These are phyloP conservation scores for Neurospora sp. DNA, from an alignment of 495 filamentous ascomycete species.

Conservation along the genomic window DNA sequence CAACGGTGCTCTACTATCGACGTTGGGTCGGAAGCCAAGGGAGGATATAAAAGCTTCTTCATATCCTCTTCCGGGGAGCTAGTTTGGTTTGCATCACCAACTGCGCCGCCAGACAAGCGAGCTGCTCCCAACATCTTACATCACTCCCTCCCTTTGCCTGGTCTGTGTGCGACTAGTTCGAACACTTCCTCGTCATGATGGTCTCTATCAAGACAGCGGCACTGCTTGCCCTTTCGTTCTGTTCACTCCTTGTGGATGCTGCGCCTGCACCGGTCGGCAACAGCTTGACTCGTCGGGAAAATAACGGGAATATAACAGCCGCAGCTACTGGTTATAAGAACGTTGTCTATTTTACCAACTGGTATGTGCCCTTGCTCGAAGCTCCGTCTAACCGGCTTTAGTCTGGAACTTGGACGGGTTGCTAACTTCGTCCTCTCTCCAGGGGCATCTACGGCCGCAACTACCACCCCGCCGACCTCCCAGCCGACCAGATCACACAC, in stretches of 20 bases:
- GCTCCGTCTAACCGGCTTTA: too few relatives aligned
- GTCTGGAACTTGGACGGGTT: too few relatives aligned
- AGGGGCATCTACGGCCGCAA: conserved; percentile 80
- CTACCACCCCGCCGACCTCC: conserved; percentile 72
- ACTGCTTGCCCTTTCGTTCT: conserved; percentile 12
- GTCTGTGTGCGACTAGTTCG: not conserved
- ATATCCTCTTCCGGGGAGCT: not conserved
- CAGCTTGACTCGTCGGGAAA: not conserved
- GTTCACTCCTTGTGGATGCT: conserved; percentile 2
- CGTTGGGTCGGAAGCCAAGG: not conserved
- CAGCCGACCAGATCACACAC: conserved; percentile 72
- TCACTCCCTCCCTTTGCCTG: not conserved
- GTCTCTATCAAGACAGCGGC: not conserved
- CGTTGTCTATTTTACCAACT: conserved; percentile 40
- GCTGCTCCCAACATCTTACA: not conserved
- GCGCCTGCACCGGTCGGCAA: not conserved
- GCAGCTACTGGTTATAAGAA: conserved; percentile 27
- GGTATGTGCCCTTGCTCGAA: conserved; percentile 13
- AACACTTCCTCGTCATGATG: not conserved
- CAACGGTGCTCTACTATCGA: not conserved
- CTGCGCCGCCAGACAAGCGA: not conserved
- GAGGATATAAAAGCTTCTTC: not conserved
- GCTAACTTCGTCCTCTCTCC: not conserved
- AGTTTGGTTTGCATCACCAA: not conserved
- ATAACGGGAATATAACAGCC: not conserved